Conservation (phyloP, 345 rosid genomes). For the Sisymbrium altissimum region DNA sequence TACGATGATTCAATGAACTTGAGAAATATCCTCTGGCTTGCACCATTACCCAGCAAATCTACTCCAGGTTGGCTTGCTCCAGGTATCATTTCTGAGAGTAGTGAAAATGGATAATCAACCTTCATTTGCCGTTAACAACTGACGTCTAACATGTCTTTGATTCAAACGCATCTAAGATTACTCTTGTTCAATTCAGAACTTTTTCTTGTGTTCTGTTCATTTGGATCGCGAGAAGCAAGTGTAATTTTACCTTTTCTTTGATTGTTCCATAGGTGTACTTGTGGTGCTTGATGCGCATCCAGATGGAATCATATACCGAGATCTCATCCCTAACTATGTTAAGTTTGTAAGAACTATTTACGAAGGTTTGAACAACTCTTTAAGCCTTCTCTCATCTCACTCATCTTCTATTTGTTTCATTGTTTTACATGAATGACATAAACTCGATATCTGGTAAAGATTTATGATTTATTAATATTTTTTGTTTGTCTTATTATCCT, state of each 20-base stretch:
- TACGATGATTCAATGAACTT: conserved; percentile 79
- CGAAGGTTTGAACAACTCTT: conserved; percentile 57
- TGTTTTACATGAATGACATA: background rate
- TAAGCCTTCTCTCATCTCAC: background rate
- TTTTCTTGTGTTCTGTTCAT: too few species aligned
- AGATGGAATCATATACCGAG: conserved; percentile 74
- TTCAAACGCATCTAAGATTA: too few species aligned
- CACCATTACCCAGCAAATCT: conserved; percentile 70
- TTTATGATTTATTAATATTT: background rate
- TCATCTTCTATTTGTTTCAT: background rate
- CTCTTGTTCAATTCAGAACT: too few species aligned
- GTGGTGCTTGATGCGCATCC: conserved; percentile 88
- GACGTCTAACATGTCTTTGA: too few species aligned
- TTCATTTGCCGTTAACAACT: too few species aligned
- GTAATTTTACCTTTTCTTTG: background rate
- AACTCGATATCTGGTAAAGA: background rate
- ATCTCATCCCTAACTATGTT: conserved; percentile 77
- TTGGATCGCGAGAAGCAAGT: background rate
- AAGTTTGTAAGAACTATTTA: conserved; percentile 68
- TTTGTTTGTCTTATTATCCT: background rate
- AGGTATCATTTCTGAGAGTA: conserved; percentile 39
- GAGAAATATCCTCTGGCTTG: conserved; percentile 92
- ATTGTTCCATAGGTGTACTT: conserved; percentile 53
- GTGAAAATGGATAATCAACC: too few species aligned
- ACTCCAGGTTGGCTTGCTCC: conserved; percentile 61